phyloP scores from a whole-genome alignment of 495 filamentous ascomycete genomes.

The Penicillium longicatenatum region DNA sequence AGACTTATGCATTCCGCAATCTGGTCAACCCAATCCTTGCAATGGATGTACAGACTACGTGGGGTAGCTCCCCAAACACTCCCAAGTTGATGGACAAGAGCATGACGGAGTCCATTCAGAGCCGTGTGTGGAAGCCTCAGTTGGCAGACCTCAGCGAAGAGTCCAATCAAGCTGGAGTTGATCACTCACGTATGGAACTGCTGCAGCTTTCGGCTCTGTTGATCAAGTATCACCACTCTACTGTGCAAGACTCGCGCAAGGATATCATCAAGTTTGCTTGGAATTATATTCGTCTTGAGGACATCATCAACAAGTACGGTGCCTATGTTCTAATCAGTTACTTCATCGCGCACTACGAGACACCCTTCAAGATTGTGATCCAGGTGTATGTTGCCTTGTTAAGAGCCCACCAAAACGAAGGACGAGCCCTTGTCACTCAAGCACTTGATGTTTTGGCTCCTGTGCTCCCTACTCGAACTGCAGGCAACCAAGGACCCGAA shows the following conservation, averaged over 20 bases:
- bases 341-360: constrained; percentile 97
- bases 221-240: constrained; percentile 85
- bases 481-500: constrained; percentile 48
- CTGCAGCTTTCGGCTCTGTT: constrained; percentile 92
- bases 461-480: constrained; percentile 73
- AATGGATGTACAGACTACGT: constrained; percentile 81
- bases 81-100: constrained; percentile 82
- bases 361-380: constrained; percentile 90
- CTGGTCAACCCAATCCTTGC: constrained; percentile 96
- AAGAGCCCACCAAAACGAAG: constrained; percentile 93
- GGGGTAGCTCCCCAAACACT: constrained; percentile 55
- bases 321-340: constrained; percentile 96
- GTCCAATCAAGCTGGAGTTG: constrained; percentile 79
- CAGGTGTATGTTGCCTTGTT: constrained; percentile 91
- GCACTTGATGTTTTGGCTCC: constrained; percentile 93
- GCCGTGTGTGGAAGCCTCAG: constrained; percentile 91
- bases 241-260: constrained; percentile 87
- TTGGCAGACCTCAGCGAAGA: constrained; percentile 84
- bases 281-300: constrained; percentile 96
- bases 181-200: constrained; percentile 94
- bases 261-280: constrained; percentile 99
- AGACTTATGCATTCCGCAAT: constrained; percentile 89
- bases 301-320: constrained; percentile 98
- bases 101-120: constrained; percentile 88
- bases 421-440: constrained; percentile 86